Evolutionary conservation across 495 filamentous ascomycete species (phyloP).

Genomic region (Tuber borchii): DNA sequence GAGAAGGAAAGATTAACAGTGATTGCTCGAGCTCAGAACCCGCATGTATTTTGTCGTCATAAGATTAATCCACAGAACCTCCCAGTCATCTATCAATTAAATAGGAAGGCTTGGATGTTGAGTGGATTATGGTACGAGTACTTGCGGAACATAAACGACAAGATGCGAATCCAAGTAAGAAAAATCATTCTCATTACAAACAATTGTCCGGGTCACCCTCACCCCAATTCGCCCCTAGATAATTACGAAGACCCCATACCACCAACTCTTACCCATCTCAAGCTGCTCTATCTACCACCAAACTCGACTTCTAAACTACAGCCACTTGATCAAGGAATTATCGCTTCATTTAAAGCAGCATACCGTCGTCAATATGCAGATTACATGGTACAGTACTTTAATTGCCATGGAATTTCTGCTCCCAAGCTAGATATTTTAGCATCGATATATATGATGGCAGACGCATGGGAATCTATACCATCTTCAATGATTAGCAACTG

Average conservation of each 20-base stretch:
- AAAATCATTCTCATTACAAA: constrained; percentile 31
- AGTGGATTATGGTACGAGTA: too few relatives aligned
- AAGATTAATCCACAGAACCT: constrained; percentile 29
- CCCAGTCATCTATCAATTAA: constrained; percentile 30
- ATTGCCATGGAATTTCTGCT: too few relatives aligned
- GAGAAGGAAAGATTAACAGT: constrained; percentile 29
- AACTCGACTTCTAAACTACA: constrained; percentile 28
- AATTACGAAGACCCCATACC: constrained; percentile 30
- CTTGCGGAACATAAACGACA: too few relatives aligned
- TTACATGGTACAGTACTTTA: too few relatives aligned
- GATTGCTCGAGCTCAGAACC: constrained; percentile 22
- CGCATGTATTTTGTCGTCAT: constrained; percentile 17
- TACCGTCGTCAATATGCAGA: too few relatives aligned
- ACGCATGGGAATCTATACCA: too few relatives aligned
- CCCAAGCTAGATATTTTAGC: too few relatives aligned
- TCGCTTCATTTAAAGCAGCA: constrained; percentile 26
- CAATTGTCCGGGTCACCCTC: constrained; percentile 30
- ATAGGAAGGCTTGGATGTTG: constrained; percentile 21
- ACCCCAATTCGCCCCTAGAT: constrained; percentile 19
- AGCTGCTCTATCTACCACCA: too few relatives aligned
- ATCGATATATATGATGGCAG: too few relatives aligned
- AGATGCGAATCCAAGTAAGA: constrained; percentile 22
- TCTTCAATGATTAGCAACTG: too few relatives aligned
- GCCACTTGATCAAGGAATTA: constrained; percentile 25
- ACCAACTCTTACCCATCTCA: too few relatives aligned